Conservation (phyloP, 2,329 filamentous ascomycete genomes). For the Xylaria sp. region DNA sequence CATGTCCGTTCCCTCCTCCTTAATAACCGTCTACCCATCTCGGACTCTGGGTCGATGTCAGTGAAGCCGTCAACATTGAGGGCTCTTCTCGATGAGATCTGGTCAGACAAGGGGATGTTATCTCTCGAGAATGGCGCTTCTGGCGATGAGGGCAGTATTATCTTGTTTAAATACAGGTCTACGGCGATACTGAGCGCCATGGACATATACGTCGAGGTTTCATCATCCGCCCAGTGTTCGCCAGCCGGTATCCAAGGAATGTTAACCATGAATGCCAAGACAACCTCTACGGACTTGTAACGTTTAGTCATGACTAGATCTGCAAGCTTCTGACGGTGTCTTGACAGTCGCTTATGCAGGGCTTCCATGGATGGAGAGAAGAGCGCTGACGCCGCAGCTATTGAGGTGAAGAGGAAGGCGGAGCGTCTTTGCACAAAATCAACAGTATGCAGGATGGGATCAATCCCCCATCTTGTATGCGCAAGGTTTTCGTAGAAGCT, state of each 20-base stretch:
- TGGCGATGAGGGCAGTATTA: conserved; percentile 65
- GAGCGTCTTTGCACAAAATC: conserved; percentile 74
- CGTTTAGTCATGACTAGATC: conserved; percentile 70
- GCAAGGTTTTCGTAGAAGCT: conserved; percentile 77
- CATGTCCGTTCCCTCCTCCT: conserved; percentile 75
- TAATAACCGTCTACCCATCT: conserved; percentile 69
- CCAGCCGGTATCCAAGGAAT: conserved; percentile 80
- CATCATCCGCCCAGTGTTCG: conserved; percentile 75
- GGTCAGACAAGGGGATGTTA: conserved; percentile 71
- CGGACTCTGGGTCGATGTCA: conserved; percentile 69
- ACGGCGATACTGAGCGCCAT: conserved; percentile 76
- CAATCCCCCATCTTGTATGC: conserved; percentile 79
- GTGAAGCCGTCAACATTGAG: conserved; percentile 75
- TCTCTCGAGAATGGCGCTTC: conserved; percentile 57
- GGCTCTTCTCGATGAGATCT: conserved; percentile 73
- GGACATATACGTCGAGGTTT: conserved; percentile 77
- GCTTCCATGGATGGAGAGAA: conserved; percentile 73
- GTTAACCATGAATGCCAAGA: conserved; percentile 79
- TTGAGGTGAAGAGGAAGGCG: conserved; percentile 77
- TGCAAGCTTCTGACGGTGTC: conserved; percentile 72
- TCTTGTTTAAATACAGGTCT: conserved; percentile 76
- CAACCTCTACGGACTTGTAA: conserved; percentile 77
- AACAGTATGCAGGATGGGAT: conserved; percentile 73
- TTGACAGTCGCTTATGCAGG: conserved; percentile 72
- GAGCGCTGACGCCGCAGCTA: conserved; percentile 74